Evolutionary conservation across 106 monocot genomes (phyloP), one percentile per base, ranked within the genome.

Genomic region (Acorus calamus): DNA sequence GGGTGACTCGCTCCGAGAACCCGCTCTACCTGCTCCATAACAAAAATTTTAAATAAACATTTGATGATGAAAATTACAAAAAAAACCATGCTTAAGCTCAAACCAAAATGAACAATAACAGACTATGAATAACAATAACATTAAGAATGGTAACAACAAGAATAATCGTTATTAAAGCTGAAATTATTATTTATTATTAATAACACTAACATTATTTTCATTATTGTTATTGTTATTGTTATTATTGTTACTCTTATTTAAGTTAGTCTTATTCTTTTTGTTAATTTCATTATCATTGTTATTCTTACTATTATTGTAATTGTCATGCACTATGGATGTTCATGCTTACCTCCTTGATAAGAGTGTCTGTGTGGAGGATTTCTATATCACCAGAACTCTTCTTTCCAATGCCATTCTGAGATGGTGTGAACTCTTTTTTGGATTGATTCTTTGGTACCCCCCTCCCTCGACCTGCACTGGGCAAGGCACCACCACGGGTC

Each of bases 271-370:
- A 28, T 28, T 28, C 28, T 28, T 28, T 28, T 28, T 28, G 28
- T 28, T 28, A 28, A 28, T 28, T 28, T 28, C 28, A 0, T 28
- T 28, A 28, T 28, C 28, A 28, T 28, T 28, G 28, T 28, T 28
- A 28, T 28, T n/a, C 28, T 28, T 28, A 28, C 28, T 28, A 28
- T 28, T 28, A 28, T 28, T 28, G 28, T 28, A 28, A 28, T 28
- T 28, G 28, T 28, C 28, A 28, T 28, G 28, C 28, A 28, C 28
- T 28, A 28, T 28, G 28, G 28, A 28, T 28, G 28, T 28, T 28
- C 28, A 28, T 28, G 28, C 28, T 28, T 72, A 89, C 93, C 89
- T 93, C 83, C 66, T 77, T 86, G 4, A 93, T 64, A 52, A 94
- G 48, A 47, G 57, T 75, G 4, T 79, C 83, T 11, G 86, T 94